These are phyloP conservation scores for Scheffersomyces lignosus DNA, from an alignment of 805 yeast species.

Conservation along the genomic window DNA sequence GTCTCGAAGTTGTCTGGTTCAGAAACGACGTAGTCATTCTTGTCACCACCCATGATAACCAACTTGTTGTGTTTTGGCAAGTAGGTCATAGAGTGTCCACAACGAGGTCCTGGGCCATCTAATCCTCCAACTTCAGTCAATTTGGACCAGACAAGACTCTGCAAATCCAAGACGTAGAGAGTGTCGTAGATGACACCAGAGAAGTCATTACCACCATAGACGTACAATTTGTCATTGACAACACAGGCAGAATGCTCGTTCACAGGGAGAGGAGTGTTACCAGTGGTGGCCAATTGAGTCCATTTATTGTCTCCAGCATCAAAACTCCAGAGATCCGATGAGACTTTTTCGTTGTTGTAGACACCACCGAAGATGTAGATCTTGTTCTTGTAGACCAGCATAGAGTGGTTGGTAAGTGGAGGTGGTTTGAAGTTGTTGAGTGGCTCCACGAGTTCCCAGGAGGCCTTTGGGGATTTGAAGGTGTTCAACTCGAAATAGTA, in stretches of 20 bases:
- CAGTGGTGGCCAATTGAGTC: conserved; percentile 69
- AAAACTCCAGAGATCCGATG: conserved; percentile 76
- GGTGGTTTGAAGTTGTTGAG: conserved; percentile 58
- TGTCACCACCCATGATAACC: conserved; percentile 90
- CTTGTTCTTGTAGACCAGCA: conserved; percentile 75
- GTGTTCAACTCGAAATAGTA: conserved; percentile 84
- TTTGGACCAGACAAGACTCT: conserved; percentile 70
- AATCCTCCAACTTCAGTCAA: conserved; percentile 47
- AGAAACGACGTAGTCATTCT: conserved; percentile 60
- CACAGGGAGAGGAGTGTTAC: conserved; percentile 76
- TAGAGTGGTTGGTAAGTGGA: conserved; percentile 87
- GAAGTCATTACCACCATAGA: conserved; percentile 86
- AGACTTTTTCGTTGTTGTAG: conserved; percentile 65
- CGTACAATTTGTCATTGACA: conserved; percentile 73
- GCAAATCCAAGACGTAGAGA: conserved; percentile 74
- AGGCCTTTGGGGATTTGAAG: conserved; percentile 78
- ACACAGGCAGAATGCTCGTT: conserved; percentile 90
- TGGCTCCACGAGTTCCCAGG: conserved; percentile 76
- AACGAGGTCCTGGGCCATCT: conserved; percentile 74
- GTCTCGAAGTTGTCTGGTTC: conserved; percentile 52
- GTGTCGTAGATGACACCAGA: conserved; percentile 67
- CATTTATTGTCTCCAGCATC: conserved; percentile 70
- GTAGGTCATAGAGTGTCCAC: conserved; percentile 87
- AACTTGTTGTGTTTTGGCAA: conserved; percentile 65
- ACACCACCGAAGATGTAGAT: conserved; percentile 89